A percentile compares a stretch with the other conserved stretches of the same genome.
Conservation (phyloP, 352 stramenopile species). For the Phytophthora agathidicida region DNA sequence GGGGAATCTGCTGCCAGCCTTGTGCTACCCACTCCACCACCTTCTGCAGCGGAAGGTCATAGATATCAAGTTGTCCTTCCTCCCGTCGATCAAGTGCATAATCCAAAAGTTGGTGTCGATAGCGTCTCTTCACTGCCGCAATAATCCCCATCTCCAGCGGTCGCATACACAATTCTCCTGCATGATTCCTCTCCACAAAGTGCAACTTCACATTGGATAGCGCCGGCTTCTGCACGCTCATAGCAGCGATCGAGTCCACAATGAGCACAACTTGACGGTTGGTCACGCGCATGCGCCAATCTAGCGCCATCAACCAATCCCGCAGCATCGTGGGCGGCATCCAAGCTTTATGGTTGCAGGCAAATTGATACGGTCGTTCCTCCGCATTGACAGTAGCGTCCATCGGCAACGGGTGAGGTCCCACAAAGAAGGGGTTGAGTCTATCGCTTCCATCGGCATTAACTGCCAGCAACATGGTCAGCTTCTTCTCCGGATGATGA, state of each 20-base stretch:
- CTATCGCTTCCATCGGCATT: slow-evolving; percentile 76
- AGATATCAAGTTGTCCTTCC: slow-evolving; percentile 40
- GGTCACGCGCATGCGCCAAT: slow-evolving; percentile 80
- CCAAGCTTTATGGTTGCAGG: slow-evolving; percentile 75
- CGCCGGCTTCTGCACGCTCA: slow-evolving; percentile 60
- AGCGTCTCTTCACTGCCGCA: slow-evolving; percentile 59
- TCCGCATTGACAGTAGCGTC: slow-evolving; percentile 7
- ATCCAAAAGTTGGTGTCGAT: slow-evolving; percentile 56
- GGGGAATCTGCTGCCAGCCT: slow-evolving; percentile 63
- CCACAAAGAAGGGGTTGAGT: slow-evolving; percentile 74
- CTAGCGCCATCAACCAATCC: slow-evolving; percentile 77
- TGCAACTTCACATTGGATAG: slow-evolving; percentile 74
- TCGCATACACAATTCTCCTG: slow-evolving; percentile 46
- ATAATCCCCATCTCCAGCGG: slow-evolving; percentile 51
- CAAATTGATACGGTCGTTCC: slow-evolving; percentile 57
- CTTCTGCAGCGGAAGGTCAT: slow-evolving; percentile 49
- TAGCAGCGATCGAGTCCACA: slow-evolving; percentile 59
- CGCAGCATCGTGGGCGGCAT: slow-evolving; percentile 77
- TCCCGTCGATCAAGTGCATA: slow-evolving; percentile 51
- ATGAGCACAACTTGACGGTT: slow-evolving; percentile 76
- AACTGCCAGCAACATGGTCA: slow-evolving; percentile 68
- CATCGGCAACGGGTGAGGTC: slow-evolving; percentile 36
- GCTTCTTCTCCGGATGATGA: slow-evolving; percentile 43
- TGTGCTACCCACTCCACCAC: slow-evolving; percentile 67
- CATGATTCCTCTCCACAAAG: slow-evolving; percentile 44